Evolutionary conservation across 768 basidiomycete species (phyloP).

Genomic region (Collybia mongolica): DNA sequence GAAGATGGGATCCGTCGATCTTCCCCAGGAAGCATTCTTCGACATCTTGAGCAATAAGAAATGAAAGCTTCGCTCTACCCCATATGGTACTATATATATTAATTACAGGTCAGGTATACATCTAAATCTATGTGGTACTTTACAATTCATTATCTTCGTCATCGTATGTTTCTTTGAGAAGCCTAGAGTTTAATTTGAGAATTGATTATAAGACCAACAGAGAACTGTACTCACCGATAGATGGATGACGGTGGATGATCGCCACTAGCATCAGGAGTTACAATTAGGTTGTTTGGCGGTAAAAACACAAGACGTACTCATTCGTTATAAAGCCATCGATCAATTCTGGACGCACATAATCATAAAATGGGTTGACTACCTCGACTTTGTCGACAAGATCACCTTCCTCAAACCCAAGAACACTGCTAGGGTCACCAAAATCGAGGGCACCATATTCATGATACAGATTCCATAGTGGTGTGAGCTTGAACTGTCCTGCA

Average conservation of each 20-base stretch:
- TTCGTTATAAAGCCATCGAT: constrained; percentile 96
- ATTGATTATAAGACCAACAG: constrained; percentile 1
- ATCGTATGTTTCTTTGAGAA: constrained; percentile 94
- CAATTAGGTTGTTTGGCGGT: not conserved
- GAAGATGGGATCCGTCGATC: constrained; percentile 80
- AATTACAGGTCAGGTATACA: constrained; percentile 20
- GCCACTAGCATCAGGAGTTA: constrained; percentile 53
- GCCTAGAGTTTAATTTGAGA: constrained; percentile 34
- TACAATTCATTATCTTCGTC: constrained; percentile 89
- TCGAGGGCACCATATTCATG: constrained; percentile 84
- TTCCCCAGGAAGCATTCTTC: constrained; percentile 97
- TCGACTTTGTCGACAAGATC: constrained; percentile 84
- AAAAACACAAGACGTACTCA: constrained; percentile 62
- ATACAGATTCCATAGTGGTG: constrained; percentile 87
- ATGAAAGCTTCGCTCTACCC: constrained; percentile 14
- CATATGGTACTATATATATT: constrained; percentile 11
- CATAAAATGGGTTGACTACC: constrained; percentile 94
- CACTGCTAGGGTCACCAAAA: constrained; percentile 64
- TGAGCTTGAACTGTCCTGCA: constrained; percentile 95
- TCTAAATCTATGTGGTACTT: constrained; percentile 15
- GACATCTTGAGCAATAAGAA: constrained; percentile 73
- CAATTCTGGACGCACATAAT: constrained; percentile 91
- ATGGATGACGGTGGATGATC: constrained; percentile 96
- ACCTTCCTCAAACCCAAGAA: constrained; percentile 76
- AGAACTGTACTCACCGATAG: constrained; percentile 56